A percentile compares a stretch with the other conserved stretches of the same genome.
phyloP scores from a whole-genome alignment of 352 stramenopile genomes.

The Nothophytophthora sp. region DNA sequence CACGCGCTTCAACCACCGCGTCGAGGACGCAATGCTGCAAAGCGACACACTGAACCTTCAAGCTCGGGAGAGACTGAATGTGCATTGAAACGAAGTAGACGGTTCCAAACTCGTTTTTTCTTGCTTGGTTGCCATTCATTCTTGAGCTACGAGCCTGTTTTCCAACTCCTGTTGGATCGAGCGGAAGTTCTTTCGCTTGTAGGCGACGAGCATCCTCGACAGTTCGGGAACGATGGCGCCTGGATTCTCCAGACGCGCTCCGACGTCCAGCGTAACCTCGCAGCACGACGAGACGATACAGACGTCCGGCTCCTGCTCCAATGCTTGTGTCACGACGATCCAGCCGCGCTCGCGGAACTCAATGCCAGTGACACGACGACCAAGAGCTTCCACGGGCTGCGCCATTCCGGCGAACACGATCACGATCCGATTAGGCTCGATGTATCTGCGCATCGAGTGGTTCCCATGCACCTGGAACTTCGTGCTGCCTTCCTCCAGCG shows the following conservation, averaged over 20 bases:
- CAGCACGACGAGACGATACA: neutral
- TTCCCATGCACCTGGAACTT: neutral
- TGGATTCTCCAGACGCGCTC: neutral
- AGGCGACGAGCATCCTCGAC: neutral
- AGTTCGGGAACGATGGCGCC: neutral
- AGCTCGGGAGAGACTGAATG: too few relatives aligned
- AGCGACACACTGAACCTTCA: too few relatives aligned
- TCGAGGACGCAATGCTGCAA: too few relatives aligned
- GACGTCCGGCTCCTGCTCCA: neutral
- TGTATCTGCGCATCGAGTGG: slow-evolving; percentile 3
- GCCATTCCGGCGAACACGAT: slow-evolving; percentile 1
- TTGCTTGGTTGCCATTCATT: too few relatives aligned
- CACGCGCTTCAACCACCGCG: too few relatives aligned
- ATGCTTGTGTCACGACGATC: neutral
- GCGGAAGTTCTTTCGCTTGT: neutral
- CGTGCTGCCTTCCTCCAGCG: neutral
- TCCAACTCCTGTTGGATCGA: neutral
- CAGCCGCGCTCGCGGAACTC: neutral
- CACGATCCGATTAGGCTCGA: neutral
- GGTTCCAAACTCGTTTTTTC: too few relatives aligned
- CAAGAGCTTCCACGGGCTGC: neutral
- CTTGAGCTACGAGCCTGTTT: too few relatives aligned
- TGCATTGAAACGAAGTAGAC: too few relatives aligned
- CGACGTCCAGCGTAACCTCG: neutral
- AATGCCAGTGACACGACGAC: neutral